Conservation (phyloP, 371 early-diverging fungal species). For the Mortierella sp. region DNA sequence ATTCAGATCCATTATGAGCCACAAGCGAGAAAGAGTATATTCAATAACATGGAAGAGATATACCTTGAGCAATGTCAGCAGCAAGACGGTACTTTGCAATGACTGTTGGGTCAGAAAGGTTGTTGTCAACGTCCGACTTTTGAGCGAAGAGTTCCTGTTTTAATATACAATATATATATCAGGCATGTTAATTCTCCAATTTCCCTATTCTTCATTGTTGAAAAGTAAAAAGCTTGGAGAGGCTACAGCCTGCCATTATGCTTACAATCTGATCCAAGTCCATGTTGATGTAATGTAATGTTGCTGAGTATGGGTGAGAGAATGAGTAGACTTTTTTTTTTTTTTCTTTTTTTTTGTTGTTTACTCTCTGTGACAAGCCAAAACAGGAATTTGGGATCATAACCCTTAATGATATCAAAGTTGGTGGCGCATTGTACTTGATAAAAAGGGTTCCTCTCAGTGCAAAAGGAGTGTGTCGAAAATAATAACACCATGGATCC, state of each 20-base stretch:
- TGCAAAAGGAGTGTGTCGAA: too few species aligned
- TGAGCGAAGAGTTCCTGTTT: slow-evolving; percentile 53
- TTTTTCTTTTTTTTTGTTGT: slow-evolving; percentile 4
- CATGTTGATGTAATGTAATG: slow-evolving; percentile 19
- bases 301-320: not conserved
- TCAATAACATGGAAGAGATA: not conserved
- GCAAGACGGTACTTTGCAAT: slow-evolving; percentile 87
- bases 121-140: slow-evolving; percentile 76
- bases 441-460: too few species aligned
- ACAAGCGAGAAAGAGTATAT: not conserved
- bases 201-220: not conserved
- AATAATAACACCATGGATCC: too few species aligned
- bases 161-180: not conserved
- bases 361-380: not conserved
- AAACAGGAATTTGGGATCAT: not conserved
- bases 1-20: too few species aligned
- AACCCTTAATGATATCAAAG: too few species aligned
- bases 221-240: not conserved
- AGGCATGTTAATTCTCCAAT: too few species aligned
- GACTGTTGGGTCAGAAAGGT: slow-evolving; percentile 70
- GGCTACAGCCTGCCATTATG: not conserved
- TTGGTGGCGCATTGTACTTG: not conserved
- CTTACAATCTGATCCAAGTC: slow-evolving; percentile 54
- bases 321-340: slow-evolving; percentile 6
- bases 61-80: slow-evolving; percentile 85